Base-by-base conservation (phyloP, 352 stramenopile genomes). In the Phytopythium chamaehyphon region DNA sequence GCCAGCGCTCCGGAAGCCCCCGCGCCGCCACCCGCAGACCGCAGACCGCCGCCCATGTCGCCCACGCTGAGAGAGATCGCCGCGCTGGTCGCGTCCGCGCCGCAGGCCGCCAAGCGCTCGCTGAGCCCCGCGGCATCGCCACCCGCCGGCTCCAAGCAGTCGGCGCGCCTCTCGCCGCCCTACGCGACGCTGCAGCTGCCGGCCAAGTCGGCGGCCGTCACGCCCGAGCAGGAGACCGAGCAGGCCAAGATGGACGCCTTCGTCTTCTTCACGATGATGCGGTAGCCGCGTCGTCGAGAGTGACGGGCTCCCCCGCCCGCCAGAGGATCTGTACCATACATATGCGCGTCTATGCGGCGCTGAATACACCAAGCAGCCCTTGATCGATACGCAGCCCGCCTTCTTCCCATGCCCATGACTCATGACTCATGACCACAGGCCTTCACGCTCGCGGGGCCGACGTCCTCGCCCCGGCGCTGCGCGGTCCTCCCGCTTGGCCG, bases 231-330 rank as follows among this genome's bases (percentile, higher is more conserved):
- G 44, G 52, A 71, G 38, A 54, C 55, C 40, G 48, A 75, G 19
- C 61, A 71, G 49, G 60, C 68, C 43, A 76, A 71, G 47, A 66
- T 79, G 39, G 71, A 82, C 55, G 53, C 63, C 33, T 78, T 73
- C 60, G 62, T 78, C 39, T 73, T 75, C 47, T 63, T 69, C 21
- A 63, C 65, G 37, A 63, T 78, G 65, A 46, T 82, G 62, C 65
- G 69, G 57, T 81, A 73, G 52, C 28, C 28, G 28, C 28, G 5
- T 33, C 28, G 28, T 9, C 28, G 28, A 33, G 5, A 33, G 28
- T 5, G 28, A 9, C 5, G 28, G 28, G 28, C 28, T 5, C 28
- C 28, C 28, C 28, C 28, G 28, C 5, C 28, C 5, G 28, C n/a
- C n/a, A n/a, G n/a, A n/a, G n/a, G n/a, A n/a, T n/a, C n/a, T 33